phyloP scores from a whole-genome alignment of 2,329 filamentous ascomycete genomes.

The Exophiala mesophila region DNA sequence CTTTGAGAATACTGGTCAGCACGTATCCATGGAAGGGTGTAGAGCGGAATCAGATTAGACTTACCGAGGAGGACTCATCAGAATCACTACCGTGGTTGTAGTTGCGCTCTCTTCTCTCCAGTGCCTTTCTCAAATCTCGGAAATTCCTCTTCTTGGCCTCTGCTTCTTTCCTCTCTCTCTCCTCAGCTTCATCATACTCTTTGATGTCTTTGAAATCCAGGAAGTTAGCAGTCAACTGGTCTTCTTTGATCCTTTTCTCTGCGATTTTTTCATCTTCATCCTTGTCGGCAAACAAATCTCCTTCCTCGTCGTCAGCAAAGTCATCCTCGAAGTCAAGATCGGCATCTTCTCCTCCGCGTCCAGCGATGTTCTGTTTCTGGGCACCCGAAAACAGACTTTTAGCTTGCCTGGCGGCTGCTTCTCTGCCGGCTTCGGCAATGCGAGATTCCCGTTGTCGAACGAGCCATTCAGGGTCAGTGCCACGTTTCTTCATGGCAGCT shows the following conservation, averaged over 20 bases:
- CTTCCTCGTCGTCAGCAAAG: slow-evolving; percentile 86
- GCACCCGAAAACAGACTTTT: slow-evolving; percentile 42
- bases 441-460: slow-evolving; percentile 57
- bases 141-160: slow-evolving; percentile 65
- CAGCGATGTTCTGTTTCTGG: slow-evolving; percentile 12
- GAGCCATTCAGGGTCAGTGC: slow-evolving; percentile 73
- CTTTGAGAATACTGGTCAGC: slow-evolving; percentile 25
- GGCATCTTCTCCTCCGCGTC: slow-evolving; percentile 47
- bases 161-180: slow-evolving; percentile 58
- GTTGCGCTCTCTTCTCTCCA: slow-evolving; percentile 81
- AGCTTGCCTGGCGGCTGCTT: slow-evolving; percentile 46
- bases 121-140: slow-evolving; percentile 71
- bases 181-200: slow-evolving; percentile 63
- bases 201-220: slow-evolving; percentile 74
- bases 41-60: slow-evolving; percentile 27
- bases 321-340: slow-evolving; percentile 66
- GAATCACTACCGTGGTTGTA: slow-evolving; percentile 76
- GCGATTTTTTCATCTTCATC: slow-evolving; percentile 72
- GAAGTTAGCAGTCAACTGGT: slow-evolving; percentile 81
- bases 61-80: slow-evolving; percentile 50
- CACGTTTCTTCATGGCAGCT: slow-evolving; percentile 72
- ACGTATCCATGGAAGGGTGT: slow-evolving; percentile 23
- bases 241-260: slow-evolving; percentile 67
- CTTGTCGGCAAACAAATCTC: slow-evolving; percentile 66
- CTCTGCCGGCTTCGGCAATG: slow-evolving; percentile 54